These are phyloP conservation scores for Pseudognaphalium luteoalbum DNA, from an alignment of 129 eudicot species.

Conservation along the genomic window DNA sequence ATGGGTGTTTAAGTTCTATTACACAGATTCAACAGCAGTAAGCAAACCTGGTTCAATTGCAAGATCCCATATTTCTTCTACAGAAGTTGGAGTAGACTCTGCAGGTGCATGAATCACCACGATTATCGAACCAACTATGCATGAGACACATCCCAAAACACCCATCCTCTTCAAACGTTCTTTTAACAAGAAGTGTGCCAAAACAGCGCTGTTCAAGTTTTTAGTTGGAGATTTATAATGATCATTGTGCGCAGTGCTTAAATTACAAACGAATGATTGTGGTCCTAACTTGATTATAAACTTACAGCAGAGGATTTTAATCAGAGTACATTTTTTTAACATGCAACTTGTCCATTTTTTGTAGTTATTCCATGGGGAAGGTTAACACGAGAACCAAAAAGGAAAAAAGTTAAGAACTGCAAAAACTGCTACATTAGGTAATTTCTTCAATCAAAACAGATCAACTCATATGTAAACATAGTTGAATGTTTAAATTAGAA, in stretches of 20 bases:
- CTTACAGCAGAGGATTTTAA: neutral
- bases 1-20: neutral
- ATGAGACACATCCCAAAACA: slow-evolving; percentile 71
- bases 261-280: neutral
- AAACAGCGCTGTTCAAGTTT: slow-evolving; percentile 65
- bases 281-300: neutral
- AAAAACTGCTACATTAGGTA: neutral
- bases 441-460: neutral
- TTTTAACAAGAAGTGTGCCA: slow-evolving; percentile 84
- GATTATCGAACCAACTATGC: slow-evolving; percentile 88
- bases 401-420: neutral
- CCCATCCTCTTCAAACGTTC: slow-evolving; percentile 72
- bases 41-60: slow-evolving; percentile 80
- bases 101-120: slow-evolving; percentile 86
- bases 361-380: neutral
- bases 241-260: neutral
- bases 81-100: slow-evolving; percentile 74
- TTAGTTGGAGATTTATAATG: slow-evolving; percentile 5
- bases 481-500: neutral
- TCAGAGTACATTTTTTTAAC: neutral
- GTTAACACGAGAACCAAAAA: neutral
- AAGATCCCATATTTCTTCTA: slow-evolving; percentile 72
- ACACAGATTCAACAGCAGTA: neutral
- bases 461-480: neutral
- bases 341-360: neutral